Evolutionary conservation across 805 yeast genomes (phyloP).

Genomic region (Nakazawaea sp.): DNA sequence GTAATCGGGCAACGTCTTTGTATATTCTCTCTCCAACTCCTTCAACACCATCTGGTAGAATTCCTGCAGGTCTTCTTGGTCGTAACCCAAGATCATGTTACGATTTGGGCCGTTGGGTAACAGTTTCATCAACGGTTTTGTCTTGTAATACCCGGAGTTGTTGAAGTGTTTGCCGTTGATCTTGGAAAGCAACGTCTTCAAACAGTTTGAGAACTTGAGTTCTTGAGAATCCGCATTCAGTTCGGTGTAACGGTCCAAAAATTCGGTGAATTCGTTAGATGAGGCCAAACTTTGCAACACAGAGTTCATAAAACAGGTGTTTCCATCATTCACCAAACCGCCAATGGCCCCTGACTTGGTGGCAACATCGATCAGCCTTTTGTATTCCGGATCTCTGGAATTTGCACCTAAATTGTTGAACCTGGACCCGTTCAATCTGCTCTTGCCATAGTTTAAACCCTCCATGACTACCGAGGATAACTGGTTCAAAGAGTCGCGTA

Average conservation of each 20-base stretch:
- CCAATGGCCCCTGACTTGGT: constrained; percentile 69
- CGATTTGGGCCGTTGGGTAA: constrained; percentile 78
- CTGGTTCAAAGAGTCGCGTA: too few species aligned
- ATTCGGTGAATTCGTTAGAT: constrained; percentile 50
- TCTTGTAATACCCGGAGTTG: constrained; percentile 53
- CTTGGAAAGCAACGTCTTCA: constrained; percentile 43
- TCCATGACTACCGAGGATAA: constrained; percentile 18
- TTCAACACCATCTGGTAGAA: constrained; percentile 77
- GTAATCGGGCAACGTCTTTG: constrained; percentile 24
- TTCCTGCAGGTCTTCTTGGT: constrained; percentile 96
- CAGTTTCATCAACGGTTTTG: constrained; percentile 50
- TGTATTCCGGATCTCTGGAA: constrained; percentile 15
- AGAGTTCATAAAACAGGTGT: constrained; percentile 91
- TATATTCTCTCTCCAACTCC: constrained; percentile 53
- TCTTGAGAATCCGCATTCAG: constrained; percentile 12
- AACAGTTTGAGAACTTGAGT: constrained; percentile 42
- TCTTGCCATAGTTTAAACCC: constrained; percentile 15
- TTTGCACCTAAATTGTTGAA: constrained; percentile 8
- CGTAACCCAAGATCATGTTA: constrained; percentile 73
- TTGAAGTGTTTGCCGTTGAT: constrained; percentile 51
- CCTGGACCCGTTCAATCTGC: constrained; percentile 15
- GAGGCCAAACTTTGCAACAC: constrained; percentile 82
- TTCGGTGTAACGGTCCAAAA: constrained; percentile 39
- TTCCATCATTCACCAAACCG: constrained; percentile 85
- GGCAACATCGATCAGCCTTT: constrained; percentile 26